Base-by-base conservation (phyloP, 495 filamentous ascomycete genomes). In the Tuber aestivum region DNA sequence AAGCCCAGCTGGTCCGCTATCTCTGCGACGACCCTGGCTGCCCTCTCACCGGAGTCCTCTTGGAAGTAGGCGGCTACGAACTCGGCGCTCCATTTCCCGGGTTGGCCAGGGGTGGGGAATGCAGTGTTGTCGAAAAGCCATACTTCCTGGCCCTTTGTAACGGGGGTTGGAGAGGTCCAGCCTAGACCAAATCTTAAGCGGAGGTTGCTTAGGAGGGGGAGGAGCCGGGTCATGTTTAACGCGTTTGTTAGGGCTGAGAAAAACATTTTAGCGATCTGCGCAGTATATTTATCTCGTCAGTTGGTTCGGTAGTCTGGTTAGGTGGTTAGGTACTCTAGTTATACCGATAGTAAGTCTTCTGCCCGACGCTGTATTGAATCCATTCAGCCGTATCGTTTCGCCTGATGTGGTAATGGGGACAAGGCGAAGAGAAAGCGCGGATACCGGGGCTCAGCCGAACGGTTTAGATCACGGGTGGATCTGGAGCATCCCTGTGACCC, bases 101-200 rank as follows among this genome's bases (percentile, higher is more conserved):
- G 85, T 35, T 77, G 81, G 27, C 75, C 75, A 1, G 75, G 81
- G 50, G 82, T 81, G 38, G 89, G 89, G 82, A 91, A 97, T 9
- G 94, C 95, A 12, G 93, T 93, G 80, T 95, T 97, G 85, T 97
- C 94, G 56, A 97, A 84, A 20, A 98, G 85, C 95, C 95, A 97
- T 37, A 97, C 90, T 16, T 87, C 88, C 77, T 97, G 89, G 70
- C 50, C 72, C 10, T 40, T 65, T 1, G n/a, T 42, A 32, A 83
- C 56, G 0, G 82, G 82, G 1, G 79, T 77, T 12, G 79, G 56
- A n/a, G 56, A 16, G 1, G 50, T 45, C 8, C 45, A 40, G 14
- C 76, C 76, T 27, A 79, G 9, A 7, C 78, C 78, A 20, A 79
- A 9, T 41, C 72, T 79, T 40, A 75, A 73, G 32, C 70, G 78